These are phyloP conservation scores for Neofusicoccum sp. DNA, from an alignment of 2,329 filamentous ascomycete genomes.

Conservation along the genomic window DNA sequence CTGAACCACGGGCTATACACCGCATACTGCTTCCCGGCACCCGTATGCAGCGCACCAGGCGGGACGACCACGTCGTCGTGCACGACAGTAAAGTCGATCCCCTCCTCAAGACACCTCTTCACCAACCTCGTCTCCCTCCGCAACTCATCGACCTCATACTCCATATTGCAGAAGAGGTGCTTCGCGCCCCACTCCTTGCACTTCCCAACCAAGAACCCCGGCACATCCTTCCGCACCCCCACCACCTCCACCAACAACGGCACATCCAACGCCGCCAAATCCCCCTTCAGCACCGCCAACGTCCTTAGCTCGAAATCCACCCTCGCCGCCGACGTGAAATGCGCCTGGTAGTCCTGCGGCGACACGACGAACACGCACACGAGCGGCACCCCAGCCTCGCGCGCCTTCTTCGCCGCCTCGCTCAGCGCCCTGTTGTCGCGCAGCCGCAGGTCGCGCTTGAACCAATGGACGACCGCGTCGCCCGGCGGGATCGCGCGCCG, in stretches of 20 bases:
- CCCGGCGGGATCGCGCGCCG: conserved; percentile 58
- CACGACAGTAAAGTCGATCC: conserved; percentile 69
- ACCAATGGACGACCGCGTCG: conserved; percentile 81
- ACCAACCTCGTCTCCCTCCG: conserved; percentile 73
- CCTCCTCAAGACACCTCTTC: conserved; percentile 60
- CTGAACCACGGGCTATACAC: conserved; percentile 85
- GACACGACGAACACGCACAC: conserved; percentile 79
- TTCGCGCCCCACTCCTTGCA: conserved; percentile 72
- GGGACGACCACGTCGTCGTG: conserved; percentile 84
- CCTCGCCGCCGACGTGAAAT: conserved; percentile 70
- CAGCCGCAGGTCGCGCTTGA: conserved; percentile 77
- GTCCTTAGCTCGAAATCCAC: conserved; percentile 83
- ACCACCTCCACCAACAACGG: conserved; percentile 77
- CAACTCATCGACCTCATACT: conserved; percentile 91
- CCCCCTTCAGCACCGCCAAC: conserved; percentile 64
- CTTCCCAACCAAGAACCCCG: conserved; percentile 64
- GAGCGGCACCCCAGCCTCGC: conserved; percentile 68
- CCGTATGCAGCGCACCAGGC: conserved; percentile 68
- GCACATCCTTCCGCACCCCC: conserved; percentile 64
- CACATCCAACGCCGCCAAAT: conserved; percentile 72
- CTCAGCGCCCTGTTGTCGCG: conserved; percentile 73
- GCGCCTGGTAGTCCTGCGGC: conserved; percentile 82
- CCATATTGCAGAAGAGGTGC: conserved; percentile 80
- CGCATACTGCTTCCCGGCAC: conserved; percentile 75
- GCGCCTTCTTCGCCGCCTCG: conserved; percentile 68